Evolutionary conservation across 2,329 filamentous ascomycete species (phyloP), one percentile per base, ranked within the genome.

Genomic region (Stemphylium beticola): DNA sequence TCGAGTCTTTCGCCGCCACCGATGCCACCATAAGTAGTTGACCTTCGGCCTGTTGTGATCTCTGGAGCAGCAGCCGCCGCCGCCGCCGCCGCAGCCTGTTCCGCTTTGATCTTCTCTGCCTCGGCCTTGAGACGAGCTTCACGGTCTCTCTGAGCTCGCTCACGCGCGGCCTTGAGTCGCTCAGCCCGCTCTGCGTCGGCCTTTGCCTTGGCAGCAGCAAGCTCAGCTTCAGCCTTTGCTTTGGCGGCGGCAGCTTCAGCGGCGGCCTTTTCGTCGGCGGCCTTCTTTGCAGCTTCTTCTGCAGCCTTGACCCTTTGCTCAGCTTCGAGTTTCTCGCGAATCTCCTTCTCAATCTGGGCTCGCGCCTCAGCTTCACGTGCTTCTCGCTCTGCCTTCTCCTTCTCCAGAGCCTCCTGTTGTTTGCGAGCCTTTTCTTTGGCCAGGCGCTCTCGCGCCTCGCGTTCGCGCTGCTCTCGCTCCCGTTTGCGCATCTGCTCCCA

Each of bases 1-100:
- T 86, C 89, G 44, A 83, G 87, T 75, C 82, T 87, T 74, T 91
- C 88, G 45, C 88, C 88, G 18, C 87, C 83, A 29, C 85, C 82
- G 12, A 72, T 49, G 18, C 71, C 71, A 29, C 72, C 49, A 83
- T 74, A 75, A 8, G 73, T 69, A 11, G 70, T 68, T 24, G 69
- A 72, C 10, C 72, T 69, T 36, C 71, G 68, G n/a, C 56, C 61
- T 20, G 65, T 42, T 6, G 52, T 58, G 32, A 64, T 48, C 7
- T 67, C 65, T n/a, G 62, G 62, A 22, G 64, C 53, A 1, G 69
- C 60, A 14, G 62, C 61, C 4, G 65, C 63, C 2, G 64, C 61
- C 22, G 59, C 62, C 0, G 39, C 39, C 4, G 37, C 36, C 10
- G 37, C 45, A 18, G 52, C 52, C 45, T 31, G 26, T 18, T 49